Evolutionary conservation across 108 stramenopile species (phyloP).

Genomic region (Poteriospumella lacustris): DNA sequence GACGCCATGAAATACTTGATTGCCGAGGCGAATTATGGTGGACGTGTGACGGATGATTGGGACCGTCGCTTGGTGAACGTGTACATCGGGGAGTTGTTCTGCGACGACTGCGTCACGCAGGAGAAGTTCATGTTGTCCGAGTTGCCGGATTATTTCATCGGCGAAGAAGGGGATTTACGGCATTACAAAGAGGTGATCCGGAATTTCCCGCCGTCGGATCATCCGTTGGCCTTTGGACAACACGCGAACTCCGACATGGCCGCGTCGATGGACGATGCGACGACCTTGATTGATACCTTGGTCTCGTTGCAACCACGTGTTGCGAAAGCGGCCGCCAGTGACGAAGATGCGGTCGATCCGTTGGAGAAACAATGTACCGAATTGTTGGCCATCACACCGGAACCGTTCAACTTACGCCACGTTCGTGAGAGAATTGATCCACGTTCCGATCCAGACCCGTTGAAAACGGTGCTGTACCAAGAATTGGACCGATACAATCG

Average conservation of each 20-base stretch:
- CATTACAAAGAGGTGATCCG: constrained; percentile 54
- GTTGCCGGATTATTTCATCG: constrained; percentile 48
- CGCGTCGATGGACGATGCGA: constrained; percentile 55
- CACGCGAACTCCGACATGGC: constrained; percentile 63
- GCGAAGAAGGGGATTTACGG: constrained; percentile 49
- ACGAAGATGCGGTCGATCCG: constrained; percentile 45
- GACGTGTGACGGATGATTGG: constrained; percentile 65
- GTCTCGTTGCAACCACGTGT: constrained; percentile 47
- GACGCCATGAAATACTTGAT: constrained; percentile 65
- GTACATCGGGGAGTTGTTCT: constrained; percentile 60
- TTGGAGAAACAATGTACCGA: constrained; percentile 40
- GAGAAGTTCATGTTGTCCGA: constrained; percentile 43
- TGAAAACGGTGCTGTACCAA: constrained; percentile 60
- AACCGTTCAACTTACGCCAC: constrained; percentile 39
- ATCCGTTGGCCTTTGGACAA: constrained; percentile 62
- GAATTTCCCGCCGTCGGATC: constrained; percentile 47
- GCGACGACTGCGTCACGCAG: constrained; percentile 44
- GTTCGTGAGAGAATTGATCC: constrained; percentile 34
- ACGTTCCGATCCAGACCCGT: constrained; percentile 58
- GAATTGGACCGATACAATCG: constrained; percentile 59
- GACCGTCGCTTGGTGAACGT: constrained; percentile 59
- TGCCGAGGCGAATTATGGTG: constrained; percentile 65
- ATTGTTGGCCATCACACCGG: constrained; percentile 45
- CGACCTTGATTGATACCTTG: constrained; percentile 44
- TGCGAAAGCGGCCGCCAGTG: constrained; percentile 36